A percentile compares a stretch with the other conserved stretches of the same genome.
Evolutionary conservation across 2,329 filamentous ascomycete species (phyloP).

Genomic region (Talaromyces atroroseus): DNA sequence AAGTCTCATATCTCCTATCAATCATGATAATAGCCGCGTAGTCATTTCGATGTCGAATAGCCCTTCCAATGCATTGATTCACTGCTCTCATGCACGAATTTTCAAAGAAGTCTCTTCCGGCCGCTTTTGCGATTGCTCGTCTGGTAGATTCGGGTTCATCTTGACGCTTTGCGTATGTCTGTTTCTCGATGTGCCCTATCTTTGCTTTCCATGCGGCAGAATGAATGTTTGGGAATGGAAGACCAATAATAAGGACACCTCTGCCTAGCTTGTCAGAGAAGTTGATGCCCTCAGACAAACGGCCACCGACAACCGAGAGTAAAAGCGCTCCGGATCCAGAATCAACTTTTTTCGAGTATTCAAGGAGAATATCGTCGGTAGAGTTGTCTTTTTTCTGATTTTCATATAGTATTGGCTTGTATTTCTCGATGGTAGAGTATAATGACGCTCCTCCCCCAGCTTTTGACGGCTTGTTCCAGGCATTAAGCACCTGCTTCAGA

Average conservation of each 20-base stretch:
- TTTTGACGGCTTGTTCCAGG: conserved; percentile 50
- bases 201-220: conserved; percentile 91
- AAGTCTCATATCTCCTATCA: conserved; percentile 70
- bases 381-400: conserved; percentile 33
- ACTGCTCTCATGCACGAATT: conserved; percentile 96
- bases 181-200: conserved; percentile 75
- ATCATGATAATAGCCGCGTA: conserved; percentile 86
- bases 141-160: conserved; percentile 17
- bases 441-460: conserved; percentile 24
- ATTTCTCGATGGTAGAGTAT: conserved; percentile 28
- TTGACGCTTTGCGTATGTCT: conserved; percentile 33
- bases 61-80: conserved; percentile 91
- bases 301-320: conserved; percentile 86
- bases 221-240: conserved; percentile 87
- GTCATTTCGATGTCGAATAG: conserved; percentile 80
- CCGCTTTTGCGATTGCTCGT: conserved; percentile 36
- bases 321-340: conserved; percentile 66
- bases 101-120: conserved; percentile 77
- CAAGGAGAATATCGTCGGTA: conserved; percentile 64
- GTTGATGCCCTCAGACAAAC: conserved; percentile 96
- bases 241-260: conserved; percentile 82
- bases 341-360: conserved; percentile 66
- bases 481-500: conserved; percentile 64
- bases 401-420: conserved; percentile 49
- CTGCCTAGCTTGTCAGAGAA: conserved; percentile 88